These are phyloP conservation scores for Solanum medicagineum DNA, from an alignment of 257 asterid species.

Conservation along the genomic window DNA sequence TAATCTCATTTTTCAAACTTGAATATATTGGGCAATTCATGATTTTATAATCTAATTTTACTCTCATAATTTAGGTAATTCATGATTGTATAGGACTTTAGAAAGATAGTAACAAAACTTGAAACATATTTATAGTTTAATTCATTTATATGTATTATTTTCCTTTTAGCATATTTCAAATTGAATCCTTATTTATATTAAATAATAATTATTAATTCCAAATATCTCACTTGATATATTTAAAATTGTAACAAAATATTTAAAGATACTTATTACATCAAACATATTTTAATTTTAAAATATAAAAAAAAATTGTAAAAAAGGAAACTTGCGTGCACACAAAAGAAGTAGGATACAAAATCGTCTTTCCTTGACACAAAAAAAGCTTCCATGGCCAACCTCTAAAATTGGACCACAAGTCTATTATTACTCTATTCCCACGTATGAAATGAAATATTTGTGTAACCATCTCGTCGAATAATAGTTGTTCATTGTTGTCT, in stretches of 20 bases:
- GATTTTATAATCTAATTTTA: neutral
- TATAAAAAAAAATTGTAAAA: neutral
- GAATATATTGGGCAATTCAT: neutral
- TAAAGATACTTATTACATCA: neutral
- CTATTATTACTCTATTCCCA: neutral
- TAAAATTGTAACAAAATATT: neutral
- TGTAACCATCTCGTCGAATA: no score
- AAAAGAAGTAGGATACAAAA: neutral
- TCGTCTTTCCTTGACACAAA: neutral
- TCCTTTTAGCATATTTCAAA: neutral
- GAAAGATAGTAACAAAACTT: neutral
- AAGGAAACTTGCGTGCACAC: neutral
- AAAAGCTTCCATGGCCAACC: neutral
- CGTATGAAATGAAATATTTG: no score
- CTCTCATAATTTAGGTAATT: neutral
- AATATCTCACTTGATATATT: neutral
- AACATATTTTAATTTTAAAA: neutral
- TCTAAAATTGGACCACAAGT: neutral
- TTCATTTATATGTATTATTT: neutral
- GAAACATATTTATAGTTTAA: neutral
- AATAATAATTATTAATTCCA: neutral
- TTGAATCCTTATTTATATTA: no score
- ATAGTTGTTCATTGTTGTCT: no score
- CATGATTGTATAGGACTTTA: neutral
- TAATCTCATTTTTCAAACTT: neutral